Conservation (phyloP, 2,329 filamentous ascomycete genomes). For the Trichoderma koningii region DNA sequence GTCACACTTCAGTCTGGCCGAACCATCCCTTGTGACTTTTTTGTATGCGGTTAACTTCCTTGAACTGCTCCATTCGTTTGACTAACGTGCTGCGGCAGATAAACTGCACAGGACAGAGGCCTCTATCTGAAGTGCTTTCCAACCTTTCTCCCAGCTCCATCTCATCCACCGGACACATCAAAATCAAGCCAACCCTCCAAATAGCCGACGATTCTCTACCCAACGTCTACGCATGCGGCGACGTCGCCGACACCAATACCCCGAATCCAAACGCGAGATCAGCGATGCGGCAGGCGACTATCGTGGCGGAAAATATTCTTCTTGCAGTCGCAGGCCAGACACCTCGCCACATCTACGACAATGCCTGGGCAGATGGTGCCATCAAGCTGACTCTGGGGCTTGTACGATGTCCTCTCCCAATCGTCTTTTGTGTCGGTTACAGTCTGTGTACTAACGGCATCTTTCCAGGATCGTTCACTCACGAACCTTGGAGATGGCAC, state of each 20-base stretch:
- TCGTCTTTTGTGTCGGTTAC: too few species aligned
- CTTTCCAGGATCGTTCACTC: constrained; percentile 47
- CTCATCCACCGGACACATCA: constrained; percentile 52
- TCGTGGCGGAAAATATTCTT: constrained; percentile 58
- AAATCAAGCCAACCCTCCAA: constrained; percentile 59
- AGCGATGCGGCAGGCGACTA: constrained; percentile 54
- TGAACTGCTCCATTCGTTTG: neutral
- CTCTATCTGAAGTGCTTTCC: constrained; percentile 53
- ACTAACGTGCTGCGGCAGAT: constrained; percentile 44
- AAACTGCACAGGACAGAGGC: constrained; percentile 61
- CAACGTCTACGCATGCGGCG: constrained; percentile 64
- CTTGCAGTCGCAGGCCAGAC: constrained; percentile 46
- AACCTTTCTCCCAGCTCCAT: constrained; percentile 48
- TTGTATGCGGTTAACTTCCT: constrained; percentile 41
- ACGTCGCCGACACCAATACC: constrained; percentile 57
- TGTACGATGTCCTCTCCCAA: constrained; percentile 39
- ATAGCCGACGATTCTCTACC: constrained; percentile 50
- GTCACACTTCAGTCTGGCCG: constrained; percentile 51
- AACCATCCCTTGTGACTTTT: constrained; percentile 51
- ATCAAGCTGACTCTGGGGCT: constrained; percentile 59
- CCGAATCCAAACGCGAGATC: constrained; percentile 56
- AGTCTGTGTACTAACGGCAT: neutral
- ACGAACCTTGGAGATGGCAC: constrained; percentile 47
- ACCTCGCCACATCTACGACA: constrained; percentile 45
- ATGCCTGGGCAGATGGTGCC: constrained; percentile 50